Conservation (phyloP, 805 yeast species). For the Lachancea lanzarotensis region DNA sequence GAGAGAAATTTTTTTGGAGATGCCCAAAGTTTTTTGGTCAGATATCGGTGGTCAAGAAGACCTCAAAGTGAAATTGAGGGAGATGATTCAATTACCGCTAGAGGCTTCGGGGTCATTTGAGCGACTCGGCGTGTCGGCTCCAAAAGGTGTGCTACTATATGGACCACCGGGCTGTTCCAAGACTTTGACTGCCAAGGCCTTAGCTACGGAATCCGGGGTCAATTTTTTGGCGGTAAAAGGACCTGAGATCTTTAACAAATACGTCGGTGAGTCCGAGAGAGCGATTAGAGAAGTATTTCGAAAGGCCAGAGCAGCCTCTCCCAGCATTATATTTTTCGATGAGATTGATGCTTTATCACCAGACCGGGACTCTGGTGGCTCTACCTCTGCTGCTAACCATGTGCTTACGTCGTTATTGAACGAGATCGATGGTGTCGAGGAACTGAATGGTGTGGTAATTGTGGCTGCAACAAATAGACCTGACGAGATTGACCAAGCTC, state of each 20-base stretch:
- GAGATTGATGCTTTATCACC: slow-evolving; percentile 92
- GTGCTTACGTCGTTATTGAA: slow-evolving; percentile 86
- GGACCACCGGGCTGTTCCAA: slow-evolving; percentile 99
- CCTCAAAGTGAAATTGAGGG: slow-evolving; percentile 72
- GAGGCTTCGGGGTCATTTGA: slow-evolving; percentile 73
- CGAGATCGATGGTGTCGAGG: slow-evolving; percentile 97
- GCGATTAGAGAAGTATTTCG: slow-evolving; percentile 91
- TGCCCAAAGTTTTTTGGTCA: slow-evolving; percentile 88
- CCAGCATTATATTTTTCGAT: slow-evolving; percentile 90
- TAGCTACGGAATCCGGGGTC: slow-evolving; percentile 92
- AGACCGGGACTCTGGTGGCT: slow-evolving; percentile 54
- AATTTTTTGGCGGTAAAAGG: slow-evolving; percentile 95
- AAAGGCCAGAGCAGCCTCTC: slow-evolving; percentile 91
- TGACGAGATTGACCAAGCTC: slow-evolving; percentile 84
- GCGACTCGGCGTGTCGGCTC: slow-evolving; percentile 77
- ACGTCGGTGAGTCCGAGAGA: slow-evolving; percentile 91
- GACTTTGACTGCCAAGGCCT: slow-evolving; percentile 88
- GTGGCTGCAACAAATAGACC: slow-evolving; percentile 98
- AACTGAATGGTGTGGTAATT: slow-evolving; percentile 83
- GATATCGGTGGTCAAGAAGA: slow-evolving; percentile 95
- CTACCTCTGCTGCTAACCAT: slow-evolving; percentile 69
- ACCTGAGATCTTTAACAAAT: slow-evolving; percentile 91
- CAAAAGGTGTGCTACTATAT: slow-evolving; percentile 85
- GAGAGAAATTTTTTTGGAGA: slow-evolving; percentile 90
- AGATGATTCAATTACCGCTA: slow-evolving; percentile 88